Conservation (phyloP, 257 asterid species). For the Fraxinus americana region DNA sequence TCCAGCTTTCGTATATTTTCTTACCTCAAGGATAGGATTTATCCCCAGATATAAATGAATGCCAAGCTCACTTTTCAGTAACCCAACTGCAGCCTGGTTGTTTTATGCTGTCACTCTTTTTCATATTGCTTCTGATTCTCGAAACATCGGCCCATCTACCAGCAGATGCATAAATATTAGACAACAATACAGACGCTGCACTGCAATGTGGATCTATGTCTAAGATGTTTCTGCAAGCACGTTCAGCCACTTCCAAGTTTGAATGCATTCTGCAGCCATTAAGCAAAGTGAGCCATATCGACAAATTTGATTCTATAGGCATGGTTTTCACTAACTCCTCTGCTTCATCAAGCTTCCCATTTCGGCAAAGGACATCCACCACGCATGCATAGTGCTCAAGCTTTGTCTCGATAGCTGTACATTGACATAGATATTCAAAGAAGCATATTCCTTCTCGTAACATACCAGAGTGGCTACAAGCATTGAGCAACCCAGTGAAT, state of each 20-base stretch:
- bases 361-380: slow-evolving; percentile 75
- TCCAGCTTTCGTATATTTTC: slow-evolving; percentile 44
- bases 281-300: slow-evolving; percentile 71
- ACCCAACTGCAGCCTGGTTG: slow-evolving; percentile 82
- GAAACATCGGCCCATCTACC: slow-evolving; percentile 76
- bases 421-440: slow-evolving; percentile 39
- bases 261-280: slow-evolving; percentile 67
- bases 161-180: slow-evolving; percentile 67
- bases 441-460: slow-evolving; percentile 59
- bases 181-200: slow-evolving; percentile 61
- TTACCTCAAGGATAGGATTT: slow-evolving; percentile 39
- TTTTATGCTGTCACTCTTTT: slow-evolving; percentile 40
- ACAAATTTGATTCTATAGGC: slow-evolving; percentile 60
- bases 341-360: slow-evolving; percentile 72
- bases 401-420: slow-evolving; percentile 35
- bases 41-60: slow-evolving; percentile 47
- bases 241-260: slow-evolving; percentile 62
- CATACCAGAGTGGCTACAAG: slow-evolving; percentile 93
- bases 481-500: slow-evolving; percentile 75
- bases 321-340: slow-evolving; percentile 54
- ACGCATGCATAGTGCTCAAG: slow-evolving; percentile 86
- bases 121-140: slow-evolving; percentile 64
- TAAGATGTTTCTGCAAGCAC: slow-evolving; percentile 53
- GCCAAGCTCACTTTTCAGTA: slow-evolving; percentile 40
- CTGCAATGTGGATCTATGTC: slow-evolving; percentile 59